Conservation (phyloP, 768 basidiomycete species). For the Phaeotremella fagi region DNA sequence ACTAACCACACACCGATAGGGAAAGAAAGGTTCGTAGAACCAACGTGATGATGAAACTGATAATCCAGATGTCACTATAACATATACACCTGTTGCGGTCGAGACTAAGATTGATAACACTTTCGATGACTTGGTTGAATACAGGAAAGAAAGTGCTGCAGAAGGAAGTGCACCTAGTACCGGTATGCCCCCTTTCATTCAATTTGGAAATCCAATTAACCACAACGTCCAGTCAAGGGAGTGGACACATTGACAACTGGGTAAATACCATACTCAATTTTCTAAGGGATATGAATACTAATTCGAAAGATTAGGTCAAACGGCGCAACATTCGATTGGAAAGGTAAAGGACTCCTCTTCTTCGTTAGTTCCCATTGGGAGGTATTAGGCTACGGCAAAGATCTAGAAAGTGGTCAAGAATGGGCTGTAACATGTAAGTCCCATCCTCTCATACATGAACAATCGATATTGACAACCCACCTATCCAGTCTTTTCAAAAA, state of each 20-base stretch:
- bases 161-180: conserved; percentile 37
- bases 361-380: conserved; percentile 52
- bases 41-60: too few species aligned
- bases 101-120: conserved; percentile 15
- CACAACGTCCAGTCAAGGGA: conserved; percentile 30
- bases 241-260: conserved; percentile 41
- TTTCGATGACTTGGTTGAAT: conserved; percentile 51
- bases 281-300: neutral
- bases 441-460: neutral
- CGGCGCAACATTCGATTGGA: conserved; percentile 49
- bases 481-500: conserved; percentile 50
- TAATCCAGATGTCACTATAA: conserved; percentile 50
- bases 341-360: conserved; percentile 49
- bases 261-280: conserved; percentile 13
- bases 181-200: conserved; percentile 18
- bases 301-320: conserved; percentile 21
- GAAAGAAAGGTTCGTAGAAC: conserved; percentile 48
- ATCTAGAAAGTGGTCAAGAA: conserved; percentile 30
- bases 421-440: conserved; percentile 47
- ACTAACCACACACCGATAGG: too few species aligned
- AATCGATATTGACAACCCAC: neutral
- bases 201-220: neutral
- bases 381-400: conserved; percentile 49
- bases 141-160: conserved; percentile 36
- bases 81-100: conserved; percentile 42